Base-by-base conservation (phyloP, 306 rosid species). In the Crotalaria pallida region DNA sequence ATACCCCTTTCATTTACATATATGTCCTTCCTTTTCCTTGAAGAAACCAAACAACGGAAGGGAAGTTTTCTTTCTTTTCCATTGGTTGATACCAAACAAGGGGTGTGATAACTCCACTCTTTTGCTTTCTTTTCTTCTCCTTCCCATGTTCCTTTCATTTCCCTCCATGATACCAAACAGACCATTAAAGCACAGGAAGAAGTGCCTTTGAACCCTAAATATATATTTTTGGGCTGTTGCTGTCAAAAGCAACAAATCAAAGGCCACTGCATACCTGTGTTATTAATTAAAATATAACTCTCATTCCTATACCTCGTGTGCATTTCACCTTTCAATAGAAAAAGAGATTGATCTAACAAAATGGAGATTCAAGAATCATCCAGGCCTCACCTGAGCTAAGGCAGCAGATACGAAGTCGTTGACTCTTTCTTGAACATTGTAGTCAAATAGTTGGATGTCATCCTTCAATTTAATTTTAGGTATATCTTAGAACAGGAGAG, bases 381-480 rank as follows among this genome's bases (percentile, higher is more conserved):
- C 11, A 80, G 33, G 48, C 62, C 77, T 78, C 73, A 85, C 89
- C 86, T 85, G 89, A 72, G 86, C 80, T 19, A 82, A 48, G 65
- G 89, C 89, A 29, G 89, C 84, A 69, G 73, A 66, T 26, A 85
- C 89, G 49, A 85, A 89, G 55, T 79, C 77, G 27, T 78, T 58
- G 12, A 81, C 80, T 66, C 86, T 74, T 65, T 72, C 87, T 84
- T 67, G 55, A 79, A 78, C 90, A 65, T 83, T 79, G 53, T 77
- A 75, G 48, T 85, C 89, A 31, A 85, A 85, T 71, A 85, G 69
- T 57, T 57, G 80, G 51, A 69, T 18, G 70, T 85, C 84, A 34
- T 85, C 89, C 89, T 85, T 64, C 86, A 85, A 79, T 40, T 43
- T 51, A 74, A 66, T 50, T 45, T 56, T 40, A 55, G 45, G 45